Base-by-base conservation (phyloP, 176 grass and related monocot species). In the Musa beccarii region DNA sequence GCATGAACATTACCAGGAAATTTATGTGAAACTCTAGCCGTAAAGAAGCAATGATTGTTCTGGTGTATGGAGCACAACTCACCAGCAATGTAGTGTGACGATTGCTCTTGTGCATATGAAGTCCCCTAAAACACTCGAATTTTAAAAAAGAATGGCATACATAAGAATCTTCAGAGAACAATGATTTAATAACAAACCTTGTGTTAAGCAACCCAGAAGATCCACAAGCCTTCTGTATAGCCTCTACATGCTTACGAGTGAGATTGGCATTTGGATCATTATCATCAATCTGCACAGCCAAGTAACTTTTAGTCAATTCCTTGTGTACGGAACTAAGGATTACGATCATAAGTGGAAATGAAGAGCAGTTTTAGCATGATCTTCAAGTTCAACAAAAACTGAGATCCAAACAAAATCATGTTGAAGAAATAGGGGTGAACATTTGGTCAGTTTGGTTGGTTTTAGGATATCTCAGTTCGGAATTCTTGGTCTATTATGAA, bases 211-310 rank as follows among this genome's bases (percentile, higher is more conserved):
- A 79, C 22, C 90, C 88, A 0, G 95, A 94, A 66, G 75, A 80
- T 61, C 59, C 69, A 86, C 94, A 98, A 70, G 84, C 80, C 24
- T 85, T 76, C 66, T 98, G 86, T 87, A 98, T 93, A 62, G 78
- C 81, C 34, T 79, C 78, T 56, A 87, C 80, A 76, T 76, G 90
- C 77, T 78, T 76, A 59, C 63, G 84, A 54, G 90, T 98, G 52
- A 98, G 73, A 19, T 12, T 49, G 28, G 88, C 79, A 89, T 82
- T 97, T 29, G 77, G 54, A 53, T 69, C 66, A 49, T 49, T 19
- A 49, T 56, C 24, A 34, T 69, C 15, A 22, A 69, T 59, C 65
- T 79, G 77, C 53, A 71, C 51, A 21, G 13, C n/a, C 66, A 52
- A 25, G 24, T 70, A n/a, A 20, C 52, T 7, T 28, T 24, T 66